phyloP scores from a whole-genome alignment of 345 rosid species.

The Populus tremula region DNA sequence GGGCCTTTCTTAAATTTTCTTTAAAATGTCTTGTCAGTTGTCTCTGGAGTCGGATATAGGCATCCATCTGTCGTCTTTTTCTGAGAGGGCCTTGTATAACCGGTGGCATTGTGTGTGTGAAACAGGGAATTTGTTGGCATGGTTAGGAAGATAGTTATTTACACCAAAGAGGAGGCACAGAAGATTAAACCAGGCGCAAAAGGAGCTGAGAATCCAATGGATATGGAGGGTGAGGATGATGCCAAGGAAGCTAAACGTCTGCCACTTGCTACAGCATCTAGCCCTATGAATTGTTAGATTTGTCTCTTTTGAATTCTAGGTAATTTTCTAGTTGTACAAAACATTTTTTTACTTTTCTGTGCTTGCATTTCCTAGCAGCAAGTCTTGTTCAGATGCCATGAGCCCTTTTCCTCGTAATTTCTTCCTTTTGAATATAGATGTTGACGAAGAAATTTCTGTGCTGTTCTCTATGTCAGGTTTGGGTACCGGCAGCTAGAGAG shows the following conservation, averaged over 20 bases:
- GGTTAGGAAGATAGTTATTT: slow-evolving; percentile 48
- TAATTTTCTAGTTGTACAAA: not conserved
- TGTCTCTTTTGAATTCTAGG: slow-evolving; percentile 4
- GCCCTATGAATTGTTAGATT: slow-evolving; percentile 9
- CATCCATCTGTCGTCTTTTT: not conserved
- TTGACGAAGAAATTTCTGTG: not conserved
- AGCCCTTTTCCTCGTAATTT: not conserved
- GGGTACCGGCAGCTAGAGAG: not conserved
- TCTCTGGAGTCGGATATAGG: not conserved
- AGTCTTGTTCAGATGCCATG: not conserved
- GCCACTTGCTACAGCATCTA: not conserved
- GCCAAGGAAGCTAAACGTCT: slow-evolving; percentile 19
- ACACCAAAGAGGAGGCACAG: slow-evolving; percentile 50
- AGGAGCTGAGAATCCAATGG: slow-evolving; percentile 15
- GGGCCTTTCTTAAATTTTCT: not conserved
- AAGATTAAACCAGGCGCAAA: slow-evolving; percentile 38
- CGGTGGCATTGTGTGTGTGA: not conserved
- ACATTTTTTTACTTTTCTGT: not conserved
- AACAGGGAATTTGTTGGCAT: slow-evolving; percentile 56
- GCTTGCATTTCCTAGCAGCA: not conserved
- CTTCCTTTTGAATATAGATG: not conserved
- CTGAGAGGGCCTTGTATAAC: not conserved
- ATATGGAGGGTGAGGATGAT: slow-evolving; percentile 6
- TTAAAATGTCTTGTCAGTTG: not conserved
- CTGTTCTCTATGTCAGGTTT: not conserved